Base-by-base conservation (phyloP, 2,329 filamentous ascomycete species). In the Colletotrichum noveboracense region DNA sequence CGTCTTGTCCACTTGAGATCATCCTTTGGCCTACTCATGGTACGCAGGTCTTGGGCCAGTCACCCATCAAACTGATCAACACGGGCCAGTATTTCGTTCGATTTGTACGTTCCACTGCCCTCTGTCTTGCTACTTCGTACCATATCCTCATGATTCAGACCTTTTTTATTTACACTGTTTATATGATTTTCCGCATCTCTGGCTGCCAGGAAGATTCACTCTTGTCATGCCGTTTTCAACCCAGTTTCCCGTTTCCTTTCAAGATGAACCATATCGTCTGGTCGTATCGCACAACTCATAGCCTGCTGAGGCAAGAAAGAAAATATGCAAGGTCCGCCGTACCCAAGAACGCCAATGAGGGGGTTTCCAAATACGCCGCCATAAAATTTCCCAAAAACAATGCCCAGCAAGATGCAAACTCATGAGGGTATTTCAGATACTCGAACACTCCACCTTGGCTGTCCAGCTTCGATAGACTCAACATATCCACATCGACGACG, bases 381-480 rank as follows among this genome's bases (percentile, higher is more conserved):
- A 24, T 56, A 62, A 13, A 74, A 67, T 66, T n/a, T 55, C 66
- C 38, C 38, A 52, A 74, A 60, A 70, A 65, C 36, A 32, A 69
- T 72, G 71, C 65, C 75, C 66, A 67, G 16, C 75, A 66, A 74
- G 43, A 71, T 76, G 65, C 73, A 69, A 76, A 66, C 62, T 34
- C 75, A 70, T 73, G 70, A 77, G 76, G 76, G 76, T 77, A 77
- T 77, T 73, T 75, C 74, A 73, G 43, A 52, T 76, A 70, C 32
- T 70, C 66, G 58, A 52, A 67, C 74, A 73, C 18, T 52, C 61
- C 65, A 73, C 70, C 28, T 36, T 32, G 28, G 52, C 73, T 43
- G 21, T 65, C 30, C 69, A 32, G 36, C 13, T 55, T 65, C 30
- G 28, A 56, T 58, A 61, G 38, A 26, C 58, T 64, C 21, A 48